Evolutionary conservation across 2,329 filamentous ascomycete genomes (phyloP).

Genomic region (Teratosphaeria gauchensis): DNA sequence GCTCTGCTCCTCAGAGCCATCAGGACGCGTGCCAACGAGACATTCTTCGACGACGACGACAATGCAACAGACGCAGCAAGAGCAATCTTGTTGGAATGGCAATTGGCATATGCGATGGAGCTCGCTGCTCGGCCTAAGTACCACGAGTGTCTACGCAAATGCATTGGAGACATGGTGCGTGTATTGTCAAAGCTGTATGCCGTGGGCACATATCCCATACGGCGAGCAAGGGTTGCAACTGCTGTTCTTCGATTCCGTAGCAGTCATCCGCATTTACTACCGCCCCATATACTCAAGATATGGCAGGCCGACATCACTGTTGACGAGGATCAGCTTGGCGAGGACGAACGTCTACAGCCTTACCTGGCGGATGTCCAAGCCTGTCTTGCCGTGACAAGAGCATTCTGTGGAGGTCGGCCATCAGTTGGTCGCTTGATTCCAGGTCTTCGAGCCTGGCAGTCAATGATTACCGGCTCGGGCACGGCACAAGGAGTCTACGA

Average conservation of each 20-base stretch:
- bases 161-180: slow-evolving; percentile 11
- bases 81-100: slow-evolving; percentile 34
- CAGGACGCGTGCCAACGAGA: slow-evolving; percentile 6
- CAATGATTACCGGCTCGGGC: slow-evolving; percentile 36
- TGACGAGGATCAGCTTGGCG: slow-evolving; percentile 8
- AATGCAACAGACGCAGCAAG: slow-evolving; percentile 20
- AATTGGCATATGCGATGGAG: slow-evolving; percentile 23
- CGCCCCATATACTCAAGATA: slow-evolving; percentile 5
- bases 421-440: slow-evolving; percentile 19
- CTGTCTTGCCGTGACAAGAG: slow-evolving; percentile 30
- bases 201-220: slow-evolving; percentile 15
- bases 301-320: slow-evolving; percentile 5
- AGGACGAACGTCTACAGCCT: slow-evolving; percentile 26
- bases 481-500: slow-evolving; percentile 38
- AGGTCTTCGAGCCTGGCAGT: slow-evolving; percentile 30
- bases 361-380: slow-evolving; percentile 29
- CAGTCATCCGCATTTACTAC: slow-evolving; percentile 14
- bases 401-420: slow-evolving; percentile 30
- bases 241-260: slow-evolving; percentile 14
- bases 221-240: slow-evolving; percentile 18
- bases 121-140: slow-evolving; percentile 16
- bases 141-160: slow-evolving; percentile 4
- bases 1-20: slow-evolving; percentile 10
- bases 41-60: slow-evolving; percentile 25
- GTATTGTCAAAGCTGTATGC: slow-evolving; percentile 15